Evolutionary conservation across 1,284 basidiomycete genomes (phyloP).

Genomic region (Psilocybe mexicana): DNA sequence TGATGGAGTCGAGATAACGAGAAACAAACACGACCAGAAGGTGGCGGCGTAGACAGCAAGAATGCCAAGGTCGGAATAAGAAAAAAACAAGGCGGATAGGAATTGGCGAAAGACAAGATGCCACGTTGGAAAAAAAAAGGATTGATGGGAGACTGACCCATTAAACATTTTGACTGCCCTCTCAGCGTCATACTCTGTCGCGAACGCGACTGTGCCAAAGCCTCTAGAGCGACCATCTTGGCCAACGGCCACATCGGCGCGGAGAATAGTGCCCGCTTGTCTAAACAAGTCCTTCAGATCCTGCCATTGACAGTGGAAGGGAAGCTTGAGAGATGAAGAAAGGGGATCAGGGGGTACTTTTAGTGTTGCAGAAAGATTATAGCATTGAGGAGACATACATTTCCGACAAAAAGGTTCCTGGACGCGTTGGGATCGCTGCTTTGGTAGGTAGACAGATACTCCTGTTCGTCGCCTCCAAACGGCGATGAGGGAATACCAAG

Average conservation of each 20-base stretch:
- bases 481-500: slow-evolving; percentile 9
- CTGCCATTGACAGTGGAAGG: slow-evolving; percentile 97
- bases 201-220: slow-evolving; percentile 87
- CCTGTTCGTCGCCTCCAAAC: slow-evolving; percentile 9
- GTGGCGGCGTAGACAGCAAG: too few relatives aligned
- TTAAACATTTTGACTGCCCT: slow-evolving; percentile 86
- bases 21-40: too few relatives aligned
- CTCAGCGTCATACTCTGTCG: slow-evolving; percentile 83
- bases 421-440: slow-evolving; percentile 20
- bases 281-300: slow-evolving; percentile 93
- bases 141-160: slow-evolving; percentile 53
- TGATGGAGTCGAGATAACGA: too few relatives aligned
- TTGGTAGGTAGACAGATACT: slow-evolving; percentile 14
- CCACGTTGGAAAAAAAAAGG: slow-evolving; percentile 6
- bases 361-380: slow-evolving; percentile 2
- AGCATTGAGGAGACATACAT: slow-evolving; percentile 44
- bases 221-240: slow-evolving; percentile 84
- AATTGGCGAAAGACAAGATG: slow-evolving; percentile 1
- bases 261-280: slow-evolving; percentile 82
- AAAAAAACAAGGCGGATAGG: neutral
- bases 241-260: slow-evolving; percentile 89
- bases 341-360: slow-evolving; percentile 3
- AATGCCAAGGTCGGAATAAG: too few relatives aligned
- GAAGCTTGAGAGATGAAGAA: slow-evolving; percentile 57
- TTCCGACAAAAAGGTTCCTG: slow-evolving; percentile 73